phyloP scores from a whole-genome alignment of 495 filamentous ascomycete species.

The Rostrohypoxylon terebratum region DNA sequence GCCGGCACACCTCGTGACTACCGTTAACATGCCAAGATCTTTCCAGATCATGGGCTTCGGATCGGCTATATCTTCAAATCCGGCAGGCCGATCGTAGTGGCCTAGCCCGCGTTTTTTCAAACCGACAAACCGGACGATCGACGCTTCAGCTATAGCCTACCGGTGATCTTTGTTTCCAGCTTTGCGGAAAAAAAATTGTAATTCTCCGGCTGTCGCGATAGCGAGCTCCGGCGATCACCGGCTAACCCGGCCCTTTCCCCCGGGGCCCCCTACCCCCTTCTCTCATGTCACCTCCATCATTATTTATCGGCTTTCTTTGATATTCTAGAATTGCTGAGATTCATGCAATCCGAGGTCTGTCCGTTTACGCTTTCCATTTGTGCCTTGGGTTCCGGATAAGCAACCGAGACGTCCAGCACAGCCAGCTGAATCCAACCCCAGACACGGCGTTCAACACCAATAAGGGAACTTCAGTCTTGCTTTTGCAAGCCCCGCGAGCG shows the following conservation, averaged over 20 bases:
- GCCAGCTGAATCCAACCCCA: conserved; percentile 16
- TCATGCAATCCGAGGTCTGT: conserved; percentile 26
- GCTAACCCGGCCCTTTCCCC: conserved; percentile 14
- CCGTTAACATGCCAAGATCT: conserved; percentile 31
- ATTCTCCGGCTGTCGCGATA: conserved; percentile 24
- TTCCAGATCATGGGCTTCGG: conserved; percentile 31
- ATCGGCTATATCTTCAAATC: conserved; percentile 30
- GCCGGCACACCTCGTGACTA: conserved; percentile 29
- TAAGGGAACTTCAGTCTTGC: conserved; percentile 28
- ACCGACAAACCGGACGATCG: conserved; percentile 32
- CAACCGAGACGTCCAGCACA: conserved; percentile 16
- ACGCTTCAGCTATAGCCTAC: conserved; percentile 35
- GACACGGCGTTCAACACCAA: conserved; percentile 24
- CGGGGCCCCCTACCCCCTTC: conserved; percentile 10
- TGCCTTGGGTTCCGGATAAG: conserved; percentile 29
- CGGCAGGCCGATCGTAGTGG: conserved; percentile 26
- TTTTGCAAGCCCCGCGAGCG: conserved; percentile 22
- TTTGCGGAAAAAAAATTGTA: conserved; percentile 26
- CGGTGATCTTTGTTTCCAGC: conserved; percentile 26
- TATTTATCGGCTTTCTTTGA: conserved; percentile 5
- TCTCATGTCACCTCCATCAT: not conserved
- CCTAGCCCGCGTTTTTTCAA: conserved; percentile 27
- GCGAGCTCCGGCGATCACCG: conserved; percentile 10
- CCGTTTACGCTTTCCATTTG: conserved; percentile 33
- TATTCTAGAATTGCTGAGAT: conserved; percentile 25